Evolutionary conservation across 805 yeast genomes (phyloP), one percentile per base, ranked within the genome.

Genomic region (Pichia occidentalis): DNA sequence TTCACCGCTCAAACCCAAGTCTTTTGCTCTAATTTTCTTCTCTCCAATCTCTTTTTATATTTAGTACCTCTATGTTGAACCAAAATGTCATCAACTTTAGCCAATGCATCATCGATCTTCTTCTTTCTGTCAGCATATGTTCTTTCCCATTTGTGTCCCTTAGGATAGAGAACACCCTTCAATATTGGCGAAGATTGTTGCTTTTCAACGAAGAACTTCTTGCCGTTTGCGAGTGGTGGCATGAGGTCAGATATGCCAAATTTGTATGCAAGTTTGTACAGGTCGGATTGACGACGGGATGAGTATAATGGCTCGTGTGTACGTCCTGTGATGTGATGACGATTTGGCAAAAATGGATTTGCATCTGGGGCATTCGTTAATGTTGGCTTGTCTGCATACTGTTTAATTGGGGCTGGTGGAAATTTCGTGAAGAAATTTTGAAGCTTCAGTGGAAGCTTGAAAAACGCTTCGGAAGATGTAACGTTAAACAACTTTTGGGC

Each of bases 301-400:
- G 95, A 84, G 61, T 75, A 84, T 48, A 76, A 70, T 19, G 97
- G 85, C 42, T 77, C 75, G 51, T 85, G 94, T 64, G 79, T 75
- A 49, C 64, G 68, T n/a, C 81, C 75, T 17, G 94, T 85, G 17
- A 81, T 73, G 16, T 94, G 86, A 58, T 87, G 87, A 53, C 73
- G 81, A 59, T 85, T 87, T 18, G 95, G 80, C 39, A 85, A 60
- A 59, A 88, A 88, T 37, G 97, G 97, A 60, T 88, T 88, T 49
- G 87, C 83, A 43, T 75, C 73, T 17, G 73, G 70, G 34, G 86
- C 88, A 34, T 63, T 64, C 17, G 84, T 77, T 21, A 74, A 63
- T 2, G 84, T 73, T 36, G 95, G 82, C 45, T 68, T 70, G 3
- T 68, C 61, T 5, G 85, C 67, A 58, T 86, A 88, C 48, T 70